Percentiles rank a stretch among this genome's conserved stretches.
Conservation (phyloP, 148 eudicot genomes). For the Silene uniflora region DNA sequence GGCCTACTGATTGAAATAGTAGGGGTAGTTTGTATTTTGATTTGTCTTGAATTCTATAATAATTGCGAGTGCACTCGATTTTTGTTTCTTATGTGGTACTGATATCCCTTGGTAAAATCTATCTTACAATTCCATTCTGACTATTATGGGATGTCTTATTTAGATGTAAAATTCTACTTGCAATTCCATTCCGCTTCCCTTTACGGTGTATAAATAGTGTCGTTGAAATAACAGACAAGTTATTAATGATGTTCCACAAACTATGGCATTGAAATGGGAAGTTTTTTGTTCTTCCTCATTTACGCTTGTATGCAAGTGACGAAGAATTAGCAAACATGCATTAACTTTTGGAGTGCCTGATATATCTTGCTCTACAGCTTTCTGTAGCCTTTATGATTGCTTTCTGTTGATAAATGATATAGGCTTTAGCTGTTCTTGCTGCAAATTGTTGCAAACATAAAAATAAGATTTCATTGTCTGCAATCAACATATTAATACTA, state of each 20-base stretch:
- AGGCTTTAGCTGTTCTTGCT: neutral
- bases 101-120: neutral
- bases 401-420: constrained; percentile 10
- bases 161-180: neutral
- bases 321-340: neutral
- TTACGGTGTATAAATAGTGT: neutral
- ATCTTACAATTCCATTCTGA: neutral
- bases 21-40: no score
- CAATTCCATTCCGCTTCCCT: neutral
- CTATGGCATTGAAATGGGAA: no score
- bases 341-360: neutral
- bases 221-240: neutral
- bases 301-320: no score
- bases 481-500: neutral
- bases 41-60: no score
- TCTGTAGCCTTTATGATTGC: neutral
- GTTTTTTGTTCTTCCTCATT: no score
- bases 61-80: no score
- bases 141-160: neutral
- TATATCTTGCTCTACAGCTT: neutral
- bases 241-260: neutral
- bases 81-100: neutral
- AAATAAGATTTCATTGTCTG: neutral
- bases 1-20: no score
- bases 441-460: neutral